These are phyloP conservation scores for Blastocystis sp. DNA, from an alignment of 352 stramenopile species.

Conservation along the genomic window DNA sequence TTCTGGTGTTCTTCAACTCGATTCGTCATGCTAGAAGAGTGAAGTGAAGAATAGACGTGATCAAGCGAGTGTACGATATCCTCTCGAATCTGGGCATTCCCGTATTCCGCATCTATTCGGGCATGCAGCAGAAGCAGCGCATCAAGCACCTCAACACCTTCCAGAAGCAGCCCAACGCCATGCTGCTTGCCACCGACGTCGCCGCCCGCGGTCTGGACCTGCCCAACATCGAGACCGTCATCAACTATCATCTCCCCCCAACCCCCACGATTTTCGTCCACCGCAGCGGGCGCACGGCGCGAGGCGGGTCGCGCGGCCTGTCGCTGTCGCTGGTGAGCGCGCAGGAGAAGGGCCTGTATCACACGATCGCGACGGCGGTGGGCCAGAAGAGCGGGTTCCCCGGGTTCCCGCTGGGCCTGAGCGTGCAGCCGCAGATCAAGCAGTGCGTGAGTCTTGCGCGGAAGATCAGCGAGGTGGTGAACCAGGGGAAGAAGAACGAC, in stretches of 20 bases:
- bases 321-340: constrained; percentile 38
- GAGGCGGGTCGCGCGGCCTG: constrained; percentile 78
- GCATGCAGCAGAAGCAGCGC: constrained; percentile 81
- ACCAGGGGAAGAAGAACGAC: not conserved
- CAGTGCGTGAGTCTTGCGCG: constrained; percentile 35
- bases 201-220: constrained; percentile 90
- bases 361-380: not conserved
- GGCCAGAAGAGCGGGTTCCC: constrained; percentile 18
- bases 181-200: constrained; percentile 84
- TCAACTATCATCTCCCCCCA: constrained; percentile 97
- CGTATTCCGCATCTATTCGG: constrained; percentile 51
- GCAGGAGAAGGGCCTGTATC: constrained; percentile 42
- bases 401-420: constrained; percentile 15
- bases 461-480: constrained; percentile 20
- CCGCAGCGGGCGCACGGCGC: constrained; percentile 91
- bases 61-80: constrained; percentile 59
- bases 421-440: constrained; percentile 13
- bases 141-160: constrained; percentile 95
- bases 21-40: not conserved
- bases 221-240: constrained; percentile 91
- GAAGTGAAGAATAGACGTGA: constrained; percentile 2
- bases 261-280: constrained; percentile 99
- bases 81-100: constrained; percentile 29
- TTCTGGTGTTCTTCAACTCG: constrained; percentile 68
- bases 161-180: constrained; percentile 83